These are phyloP conservation scores for Lactarius deliciosus DNA, from an alignment of 768 basidiomycete species.

Conservation along the genomic window DNA sequence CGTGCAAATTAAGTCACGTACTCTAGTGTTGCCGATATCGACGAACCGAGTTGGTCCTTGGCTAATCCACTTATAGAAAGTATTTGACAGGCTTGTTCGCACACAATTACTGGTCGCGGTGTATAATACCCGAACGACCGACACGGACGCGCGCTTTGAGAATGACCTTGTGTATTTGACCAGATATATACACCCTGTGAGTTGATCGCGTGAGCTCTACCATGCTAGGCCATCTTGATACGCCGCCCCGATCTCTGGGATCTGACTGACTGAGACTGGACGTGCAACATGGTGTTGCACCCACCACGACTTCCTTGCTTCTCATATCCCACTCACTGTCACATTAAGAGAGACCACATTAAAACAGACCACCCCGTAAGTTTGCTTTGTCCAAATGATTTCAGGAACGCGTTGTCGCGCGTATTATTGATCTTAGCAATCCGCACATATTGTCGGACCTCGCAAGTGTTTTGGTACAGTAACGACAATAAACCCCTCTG, in stretches of 20 bases:
- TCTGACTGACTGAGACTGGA: background rate
- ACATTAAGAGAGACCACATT: background rate
- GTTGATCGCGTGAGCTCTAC: background rate
- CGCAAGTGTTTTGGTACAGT: background rate
- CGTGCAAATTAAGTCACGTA: slow-evolving; percentile 3
- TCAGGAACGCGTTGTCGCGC: background rate
- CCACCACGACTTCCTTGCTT: background rate
- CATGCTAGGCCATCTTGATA: background rate
- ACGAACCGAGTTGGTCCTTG: slow-evolving; percentile 1
- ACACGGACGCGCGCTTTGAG: background rate
- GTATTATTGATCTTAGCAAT: background rate
- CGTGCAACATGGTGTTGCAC: no score
- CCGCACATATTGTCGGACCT: background rate
- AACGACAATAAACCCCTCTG: background rate
- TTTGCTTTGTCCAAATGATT: background rate
- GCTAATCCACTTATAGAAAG: background rate
- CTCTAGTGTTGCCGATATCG: background rate
- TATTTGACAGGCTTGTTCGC: background rate
- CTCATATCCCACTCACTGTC: background rate
- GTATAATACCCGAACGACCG: background rate
- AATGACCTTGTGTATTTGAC: background rate
- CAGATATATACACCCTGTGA: background rate
- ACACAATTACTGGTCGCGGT: background rate
- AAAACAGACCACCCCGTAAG: background rate
- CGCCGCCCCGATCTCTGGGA: background rate